Base-by-base conservation (phyloP, 2,329 filamentous ascomycete genomes). In the Aspergillus eucalypticola region DNA sequence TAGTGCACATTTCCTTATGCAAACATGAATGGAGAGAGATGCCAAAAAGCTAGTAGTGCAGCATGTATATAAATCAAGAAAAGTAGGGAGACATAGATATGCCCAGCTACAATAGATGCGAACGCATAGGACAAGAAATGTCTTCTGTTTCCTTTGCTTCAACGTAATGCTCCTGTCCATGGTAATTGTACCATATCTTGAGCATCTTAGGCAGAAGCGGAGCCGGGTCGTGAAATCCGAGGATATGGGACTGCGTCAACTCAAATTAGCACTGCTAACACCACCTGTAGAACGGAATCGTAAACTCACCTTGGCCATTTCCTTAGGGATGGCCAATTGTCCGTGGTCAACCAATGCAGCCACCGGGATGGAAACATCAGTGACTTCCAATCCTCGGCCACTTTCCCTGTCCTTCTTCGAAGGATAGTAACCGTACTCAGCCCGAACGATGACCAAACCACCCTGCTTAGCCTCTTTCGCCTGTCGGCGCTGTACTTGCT, bases 211-310 rank as follows among this genome's bases (percentile, higher is more conserved):
- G 72, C 39, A 73, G 62, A 19, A 79, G 68, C 25, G 78, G 78
- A 5, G 76, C 76, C 19, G 78, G 78, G 51, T 80, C 78, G 57
- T 78, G 70, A 67, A 80, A 80, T 1, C 78, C 78, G 17, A 78
- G 62, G 19, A 79, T 74, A 63, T 78, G 71, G 59, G 74, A 76
- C 78, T 79, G 60, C 13, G 3, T 10, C 27, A 10, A 55, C 76
- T 54, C 73, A 68, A 46, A 56, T 51, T 39, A 61, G 15, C 41
- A 29, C 8, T 5, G 21, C 13, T 10, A 23, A 5, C 5, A 21
- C 23, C 21, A 5, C 21, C 41, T 21, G 11, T 6, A 25, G 7
- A 25, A 38, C 38, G 27, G 7, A 32, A 8, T 3, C 19, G 11
- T 46, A 27, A 11, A 60, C 69, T 64, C 56, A 78, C 77, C 68